Evolutionary conservation across 257 asterid species (phyloP).

Genomic region (Cynanchum wilfordii): DNA sequence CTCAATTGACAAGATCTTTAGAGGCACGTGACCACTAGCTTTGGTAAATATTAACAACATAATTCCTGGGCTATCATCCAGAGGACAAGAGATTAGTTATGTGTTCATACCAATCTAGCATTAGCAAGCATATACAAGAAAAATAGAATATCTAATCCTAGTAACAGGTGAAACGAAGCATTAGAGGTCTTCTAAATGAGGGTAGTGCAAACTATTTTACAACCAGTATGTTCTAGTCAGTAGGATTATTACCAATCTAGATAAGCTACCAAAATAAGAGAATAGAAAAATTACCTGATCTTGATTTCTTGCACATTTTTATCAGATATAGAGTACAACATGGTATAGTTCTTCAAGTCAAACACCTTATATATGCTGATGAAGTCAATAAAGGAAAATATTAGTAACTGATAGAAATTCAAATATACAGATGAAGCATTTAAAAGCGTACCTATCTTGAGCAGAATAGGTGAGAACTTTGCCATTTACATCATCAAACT

Average conservation of each 20-base stretch:
- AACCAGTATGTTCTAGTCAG: not conserved
- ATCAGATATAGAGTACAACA: constrained; percentile 90
- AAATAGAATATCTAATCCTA: not conserved
- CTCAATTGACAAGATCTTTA: constrained; percentile 88
- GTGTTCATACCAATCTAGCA: not conserved
- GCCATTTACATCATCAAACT: constrained; percentile 97
- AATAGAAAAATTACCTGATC: constrained; percentile 33
- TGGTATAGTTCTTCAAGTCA: constrained; percentile 63
- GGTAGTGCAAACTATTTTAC: not conserved
- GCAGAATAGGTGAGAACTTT: constrained; percentile 96
- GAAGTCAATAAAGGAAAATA: constrained; percentile 14
- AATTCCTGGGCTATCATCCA: constrained; percentile 81
- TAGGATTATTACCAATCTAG: not conserved
- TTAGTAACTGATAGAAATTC: constrained; percentile 16
- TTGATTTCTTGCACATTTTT: constrained; percentile 72
- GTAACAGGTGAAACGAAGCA: not conserved
- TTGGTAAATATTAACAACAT: constrained; percentile 78
- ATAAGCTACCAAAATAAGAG: not conserved
- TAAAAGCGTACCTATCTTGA: constrained; percentile 65
- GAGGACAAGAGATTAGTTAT: constrained; percentile 14
- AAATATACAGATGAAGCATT: not conserved
- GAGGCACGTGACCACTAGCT: constrained; percentile 71
- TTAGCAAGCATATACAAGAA: not conserved
- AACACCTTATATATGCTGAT: constrained; percentile 76
- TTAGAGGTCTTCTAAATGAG: not conserved